Evolutionary conservation across 1,139 yeast genomes (phyloP), one percentile per base, ranked within the genome.

Genomic region (Nakaseomyces bracarensis): DNA sequence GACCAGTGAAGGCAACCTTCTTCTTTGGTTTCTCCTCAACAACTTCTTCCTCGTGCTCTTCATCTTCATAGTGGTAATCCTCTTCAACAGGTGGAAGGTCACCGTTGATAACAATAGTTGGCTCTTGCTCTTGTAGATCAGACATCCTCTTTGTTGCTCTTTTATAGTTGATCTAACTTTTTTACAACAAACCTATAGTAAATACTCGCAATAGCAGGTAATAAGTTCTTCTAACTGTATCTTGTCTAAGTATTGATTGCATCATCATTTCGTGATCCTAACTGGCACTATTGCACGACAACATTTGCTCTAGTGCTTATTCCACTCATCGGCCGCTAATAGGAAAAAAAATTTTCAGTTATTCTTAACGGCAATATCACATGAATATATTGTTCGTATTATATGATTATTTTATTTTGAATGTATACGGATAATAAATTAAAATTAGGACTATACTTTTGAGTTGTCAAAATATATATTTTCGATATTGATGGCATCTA

Each of bases 91-190:
- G 75, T 51, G 70, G 74, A 53, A 71, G 49, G 49, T 70, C 70
- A 44, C 93, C 87, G 51, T 91, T 93, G 61, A 86, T 83, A 51
- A 87, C 79, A 58, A 86, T 79, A 63, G 81, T 84, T 43, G 95
- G 95, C 49, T 80, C 79, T 46, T 83, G 89, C 65, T 78, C 85
- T 64, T 85, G 89, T 59, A 85, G 73, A 70, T 85, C 95, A 46
- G 75, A 66, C 77, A 72, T 72, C 28, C 14, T 26, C 5, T 6
- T 26, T 26, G 4, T 26, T 5, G 28, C 14, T n/a, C 14, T 26
- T 26, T 26, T 22, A 7, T 22, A 22, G 25, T n/a, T n/a, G n/a
- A n/a, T n/a, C n/a, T n/a, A n/a, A n/a, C n/a, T n/a, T n/a, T n/a
- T n/a, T n/a, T n/a, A n/a, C n/a, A n/a, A n/a, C n/a, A n/a, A n/a